These are phyloP conservation scores for Spizellomyces sp. DNA, from an alignment of 192 early-diverging fungal species.

Conservation along the genomic window DNA sequence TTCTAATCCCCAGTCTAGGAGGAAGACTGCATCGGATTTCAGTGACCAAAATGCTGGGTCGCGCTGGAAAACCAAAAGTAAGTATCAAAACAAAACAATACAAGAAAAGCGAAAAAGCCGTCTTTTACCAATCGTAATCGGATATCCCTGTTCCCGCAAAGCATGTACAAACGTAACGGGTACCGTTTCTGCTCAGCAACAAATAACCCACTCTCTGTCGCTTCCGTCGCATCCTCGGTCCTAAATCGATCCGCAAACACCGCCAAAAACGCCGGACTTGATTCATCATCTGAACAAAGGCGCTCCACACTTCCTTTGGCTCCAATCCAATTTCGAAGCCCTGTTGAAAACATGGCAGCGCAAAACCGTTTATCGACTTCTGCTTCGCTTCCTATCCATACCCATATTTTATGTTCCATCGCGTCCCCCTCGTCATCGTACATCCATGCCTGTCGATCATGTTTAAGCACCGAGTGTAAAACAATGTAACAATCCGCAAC, in stretches of 20 bases:
- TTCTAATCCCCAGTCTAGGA: slow-evolving; percentile 47
- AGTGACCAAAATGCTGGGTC: slow-evolving; percentile 29
- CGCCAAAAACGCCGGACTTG: slow-evolving; percentile 22
- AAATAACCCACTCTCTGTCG: slow-evolving; percentile 46
- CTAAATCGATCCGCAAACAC: slow-evolving; percentile 29
- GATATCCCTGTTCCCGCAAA: slow-evolving; percentile 35
- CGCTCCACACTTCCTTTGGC: slow-evolving; percentile 28
- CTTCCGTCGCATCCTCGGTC: slow-evolving; percentile 27
- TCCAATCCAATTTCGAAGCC: slow-evolving; percentile 44
- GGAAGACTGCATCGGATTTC: slow-evolving; percentile 32
- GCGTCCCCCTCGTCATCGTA: slow-evolving; percentile 23
- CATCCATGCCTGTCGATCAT: neutral
- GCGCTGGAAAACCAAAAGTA: slow-evolving; percentile 6
- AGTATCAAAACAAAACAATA: neutral
- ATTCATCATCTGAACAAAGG: slow-evolving; percentile 30
- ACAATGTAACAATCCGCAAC: slow-evolving; percentile 55
- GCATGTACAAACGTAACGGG: slow-evolving; percentile 40
- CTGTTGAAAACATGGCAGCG: slow-evolving; percentile 52
- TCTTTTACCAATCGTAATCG: slow-evolving; percentile 36
- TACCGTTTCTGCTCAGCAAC: slow-evolving; percentile 38
- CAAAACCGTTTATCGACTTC: slow-evolving; percentile 60
- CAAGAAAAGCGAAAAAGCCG: neutral
- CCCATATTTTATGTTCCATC: slow-evolving; percentile 40
- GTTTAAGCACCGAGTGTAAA: slow-evolving; percentile 12
- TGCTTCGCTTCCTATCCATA: slow-evolving; percentile 51